Evolutionary conservation across 2,329 filamentous ascomycete species (phyloP).

Genomic region (Pseudogymnoascus sp.): DNA sequence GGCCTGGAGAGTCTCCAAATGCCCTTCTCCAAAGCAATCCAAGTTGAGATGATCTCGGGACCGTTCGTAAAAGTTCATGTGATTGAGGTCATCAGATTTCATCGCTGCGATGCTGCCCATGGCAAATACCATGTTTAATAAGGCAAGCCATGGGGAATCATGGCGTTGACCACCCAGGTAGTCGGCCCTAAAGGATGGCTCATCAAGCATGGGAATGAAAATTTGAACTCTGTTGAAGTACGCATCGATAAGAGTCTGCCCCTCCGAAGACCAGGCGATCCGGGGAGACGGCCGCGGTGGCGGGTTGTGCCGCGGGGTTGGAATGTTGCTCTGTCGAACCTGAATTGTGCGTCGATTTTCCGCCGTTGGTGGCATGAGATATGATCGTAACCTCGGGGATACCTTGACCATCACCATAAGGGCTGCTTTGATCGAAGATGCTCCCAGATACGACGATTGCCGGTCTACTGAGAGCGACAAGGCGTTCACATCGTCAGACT

Average conservation of each 20-base stretch:
- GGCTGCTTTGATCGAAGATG: slow-evolving; percentile 68
- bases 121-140: slow-evolving; percentile 70
- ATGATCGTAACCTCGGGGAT: slow-evolving; percentile 41
- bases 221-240: slow-evolving; percentile 69
- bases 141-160: slow-evolving; percentile 62
- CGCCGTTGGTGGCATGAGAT: slow-evolving; percentile 32
- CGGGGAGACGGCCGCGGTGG: slow-evolving; percentile 29
- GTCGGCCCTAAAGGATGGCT: slow-evolving; percentile 59
- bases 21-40: slow-evolving; percentile 61
- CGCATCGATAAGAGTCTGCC: slow-evolving; percentile 63
- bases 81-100: slow-evolving; percentile 53
- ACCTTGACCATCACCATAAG: slow-evolving; percentile 58
- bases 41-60: slow-evolving; percentile 60
- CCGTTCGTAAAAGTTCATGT: slow-evolving; percentile 62
- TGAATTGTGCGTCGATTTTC: slow-evolving; percentile 18
- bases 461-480: slow-evolving; percentile 52
- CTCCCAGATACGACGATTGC: slow-evolving; percentile 61
- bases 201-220: slow-evolving; percentile 67
- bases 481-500: slow-evolving; percentile 66
- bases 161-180: slow-evolving; percentile 55
- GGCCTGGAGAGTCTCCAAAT: slow-evolving; percentile 67
- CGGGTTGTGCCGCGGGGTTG: slow-evolving; percentile 30
- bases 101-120: slow-evolving; percentile 65
- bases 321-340: slow-evolving; percentile 19
- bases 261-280: slow-evolving; percentile 55